These are phyloP conservation scores for Populus nigra DNA, from an alignment of 345 rosid genomes.

Conservation along the genomic window DNA sequence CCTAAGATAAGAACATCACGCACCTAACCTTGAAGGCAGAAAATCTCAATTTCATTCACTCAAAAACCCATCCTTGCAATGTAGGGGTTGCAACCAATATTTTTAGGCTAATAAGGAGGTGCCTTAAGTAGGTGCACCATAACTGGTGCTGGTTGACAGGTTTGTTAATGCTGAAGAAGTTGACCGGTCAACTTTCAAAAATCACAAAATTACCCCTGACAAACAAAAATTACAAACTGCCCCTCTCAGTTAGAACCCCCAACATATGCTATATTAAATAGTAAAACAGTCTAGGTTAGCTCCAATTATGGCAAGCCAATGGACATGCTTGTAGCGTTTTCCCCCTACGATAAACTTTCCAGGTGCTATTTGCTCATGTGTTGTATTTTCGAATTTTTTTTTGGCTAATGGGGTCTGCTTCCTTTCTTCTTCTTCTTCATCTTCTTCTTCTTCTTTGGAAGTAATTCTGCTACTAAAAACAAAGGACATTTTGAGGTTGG, in stretches of 20 bases:
- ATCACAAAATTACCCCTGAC: not conserved
- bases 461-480: too few relatives aligned
- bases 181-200: not conserved
- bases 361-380: not conserved
- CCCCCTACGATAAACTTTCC: not conserved
- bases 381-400: too few relatives aligned
- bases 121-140: not conserved
- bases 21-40: not conserved
- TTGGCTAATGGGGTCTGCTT: too few relatives aligned
- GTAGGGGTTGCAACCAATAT: not conserved
- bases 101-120: not conserved
- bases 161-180: not conserved
- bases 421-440: too few relatives aligned
- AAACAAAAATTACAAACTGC: not conserved
- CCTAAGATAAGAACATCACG: not conserved
- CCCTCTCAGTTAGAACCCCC: not conserved
- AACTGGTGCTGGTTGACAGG: not conserved
- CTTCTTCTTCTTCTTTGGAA: too few relatives aligned
- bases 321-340: not conserved
- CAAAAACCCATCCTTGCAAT: not conserved
- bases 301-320: not conserved
- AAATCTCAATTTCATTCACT: not conserved
- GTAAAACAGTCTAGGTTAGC: not conserved
- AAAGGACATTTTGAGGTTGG: too few relatives aligned
- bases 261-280: not conserved